Evolutionary conservation across 495 filamentous ascomycete species (phyloP).

Genomic region (Penicillium turbatum): DNA sequence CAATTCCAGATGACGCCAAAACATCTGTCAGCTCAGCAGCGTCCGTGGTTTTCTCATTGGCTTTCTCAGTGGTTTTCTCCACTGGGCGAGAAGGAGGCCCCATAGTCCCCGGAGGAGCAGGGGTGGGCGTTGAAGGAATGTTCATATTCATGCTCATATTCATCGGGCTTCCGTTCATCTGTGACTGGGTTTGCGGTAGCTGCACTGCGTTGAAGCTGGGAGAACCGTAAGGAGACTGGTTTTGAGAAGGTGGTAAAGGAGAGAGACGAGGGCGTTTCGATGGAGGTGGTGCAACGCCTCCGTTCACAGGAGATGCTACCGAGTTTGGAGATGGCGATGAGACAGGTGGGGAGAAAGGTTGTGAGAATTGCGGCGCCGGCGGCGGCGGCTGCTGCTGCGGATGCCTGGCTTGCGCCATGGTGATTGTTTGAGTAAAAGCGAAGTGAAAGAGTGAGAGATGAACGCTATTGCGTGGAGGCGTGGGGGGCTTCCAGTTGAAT

Average conservation of each 20-base stretch:
- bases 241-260: conserved; percentile 52
- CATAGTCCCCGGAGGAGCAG: conserved; percentile 58
- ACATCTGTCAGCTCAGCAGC: conserved; percentile 73
- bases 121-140: conserved; percentile 27
- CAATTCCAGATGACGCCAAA: conserved; percentile 71
- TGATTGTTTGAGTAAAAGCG: conserved; percentile 19
- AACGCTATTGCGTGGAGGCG: conserved; percentile 15
- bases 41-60: conserved; percentile 55
- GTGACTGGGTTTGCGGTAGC: conserved; percentile 32
- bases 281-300: conserved; percentile 44
- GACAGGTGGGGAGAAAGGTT: conserved; percentile 53
- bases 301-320: conserved; percentile 37
- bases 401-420: conserved; percentile 62
- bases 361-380: conserved; percentile 44
- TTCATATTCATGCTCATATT: conserved; percentile 33
- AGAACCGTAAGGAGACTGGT: conserved; percentile 29
- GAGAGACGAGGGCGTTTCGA: conserved; percentile 67
- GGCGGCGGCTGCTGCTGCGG: conserved; percentile 26
- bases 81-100: conserved; percentile 73
- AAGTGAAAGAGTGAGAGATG: background rate
- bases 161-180: conserved; percentile 33
- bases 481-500: conserved; percentile 23
- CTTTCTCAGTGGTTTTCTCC: conserved; percentile 63
- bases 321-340: conserved; percentile 47
- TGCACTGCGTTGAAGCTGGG: conserved; percentile 47